These are phyloP conservation scores for Emergomyces orientalis DNA, from an alignment of 2,329 filamentous ascomycete species.

Conservation along the genomic window DNA sequence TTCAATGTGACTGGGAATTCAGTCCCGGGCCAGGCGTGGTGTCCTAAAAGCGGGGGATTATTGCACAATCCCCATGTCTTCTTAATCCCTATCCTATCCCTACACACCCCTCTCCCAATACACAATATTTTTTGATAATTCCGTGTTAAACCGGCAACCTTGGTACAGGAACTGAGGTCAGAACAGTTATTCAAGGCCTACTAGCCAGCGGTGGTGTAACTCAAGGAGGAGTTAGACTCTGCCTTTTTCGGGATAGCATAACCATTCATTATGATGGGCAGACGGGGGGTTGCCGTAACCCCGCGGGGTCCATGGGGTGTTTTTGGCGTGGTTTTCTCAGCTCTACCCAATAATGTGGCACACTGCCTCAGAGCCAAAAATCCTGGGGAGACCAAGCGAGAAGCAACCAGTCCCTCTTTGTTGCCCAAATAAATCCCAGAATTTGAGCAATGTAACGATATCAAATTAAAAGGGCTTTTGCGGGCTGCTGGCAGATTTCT, in stretches of 20 bases:
- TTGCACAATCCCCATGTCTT: background rate
- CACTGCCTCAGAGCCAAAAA: background rate
- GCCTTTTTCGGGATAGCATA: background rate
- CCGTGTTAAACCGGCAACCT: background rate
- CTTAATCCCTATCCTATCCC: background rate
- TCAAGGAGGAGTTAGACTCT: background rate
- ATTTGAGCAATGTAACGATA: constrained; percentile 2
- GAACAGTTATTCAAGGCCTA: background rate
- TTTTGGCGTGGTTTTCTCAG: background rate
- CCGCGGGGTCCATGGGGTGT: background rate
- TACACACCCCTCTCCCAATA: background rate
- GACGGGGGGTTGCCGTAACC: background rate
- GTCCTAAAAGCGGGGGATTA: background rate
- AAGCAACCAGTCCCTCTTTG: background rate
- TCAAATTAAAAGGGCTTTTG: background rate
- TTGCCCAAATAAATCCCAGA: background rate
- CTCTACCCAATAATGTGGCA: background rate
- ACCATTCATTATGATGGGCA: background rate
- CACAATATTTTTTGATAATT: background rate
- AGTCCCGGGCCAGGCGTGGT: background rate
- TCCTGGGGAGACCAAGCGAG: background rate
- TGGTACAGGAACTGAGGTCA: background rate
- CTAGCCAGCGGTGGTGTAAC: background rate
- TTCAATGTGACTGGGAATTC: background rate
- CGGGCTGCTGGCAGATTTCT: background rate